Evolutionary conservation across 257 asterid species (phyloP), one percentile per base, ranked within the genome.

Genomic region (Primulina huaijiensis): DNA sequence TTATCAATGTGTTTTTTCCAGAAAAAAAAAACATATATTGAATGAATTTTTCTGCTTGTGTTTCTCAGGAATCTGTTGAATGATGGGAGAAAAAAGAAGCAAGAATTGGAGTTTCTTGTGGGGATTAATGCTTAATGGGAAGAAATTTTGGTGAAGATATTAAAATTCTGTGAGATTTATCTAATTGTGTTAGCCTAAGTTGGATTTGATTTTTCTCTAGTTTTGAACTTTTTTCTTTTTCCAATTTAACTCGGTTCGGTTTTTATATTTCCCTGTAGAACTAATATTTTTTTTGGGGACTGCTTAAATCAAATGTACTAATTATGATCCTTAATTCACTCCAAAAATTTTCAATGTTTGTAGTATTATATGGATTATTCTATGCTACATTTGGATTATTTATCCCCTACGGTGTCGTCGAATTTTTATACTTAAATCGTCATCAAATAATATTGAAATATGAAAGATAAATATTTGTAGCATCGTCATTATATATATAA

Each of bases 181-280:
- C 68, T 64, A 37, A 38, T 64, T 64, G 69, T 38, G 29, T 64
- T 64, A 21, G 35, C 20, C 29, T 27, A 64, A 7, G 50, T 11
- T 64, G 57, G 34, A 64, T 38, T 64, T 38, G 20, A 64, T 30
- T 64, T 37, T 64, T 23, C 8, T 50, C 3, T 50, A 31, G 17
- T 19, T 63, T 27, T 46, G 20, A 34, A 31, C 38, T 34, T 63
- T 8, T 46, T 63, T 16, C 16, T 31, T 6, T 33, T 34, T 33
- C 17, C 5, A 3, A 46, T 31, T n/a, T 31, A 31, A 31, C 34
- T 31, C 4, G 34, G 5, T 31, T 31, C 34, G 34, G 34, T 31
- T 31, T 31, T 5, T 31, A 31, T 5, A 0, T 40, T 38, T 35
- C 37, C 27, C 17, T 1, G 23, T 34, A 63, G 46, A 64, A 37